Evolutionary conservation across 306 rosid genomes (phyloP), one percentile per base, ranked within the genome.

Genomic region (Quercus alba): DNA sequence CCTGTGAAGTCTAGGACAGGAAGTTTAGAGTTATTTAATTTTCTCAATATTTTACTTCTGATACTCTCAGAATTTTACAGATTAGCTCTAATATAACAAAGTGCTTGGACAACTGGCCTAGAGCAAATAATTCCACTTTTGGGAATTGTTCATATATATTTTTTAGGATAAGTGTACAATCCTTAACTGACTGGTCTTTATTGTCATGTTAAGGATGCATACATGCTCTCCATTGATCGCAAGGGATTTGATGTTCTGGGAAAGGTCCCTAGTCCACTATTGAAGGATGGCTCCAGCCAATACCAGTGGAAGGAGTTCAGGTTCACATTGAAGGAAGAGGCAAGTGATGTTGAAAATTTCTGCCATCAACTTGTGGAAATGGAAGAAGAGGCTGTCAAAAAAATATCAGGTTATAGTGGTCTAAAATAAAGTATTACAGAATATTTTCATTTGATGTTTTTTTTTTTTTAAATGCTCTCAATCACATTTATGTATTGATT

Each of bases 181-280:
- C 17, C 31, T 72, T 25, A 64, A 68, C 75, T 82, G 74, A 82
- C 77, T 17, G 77, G 25, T 77, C 63, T 69, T 5, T 28, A 62
- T 41, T 67, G 56, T 81, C 77, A 77, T 76, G 49, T 81, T 20
- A 77, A 95, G 98, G 99, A 95, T 79, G 97, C 97, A 35, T 90
- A 77, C 56, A 59, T 93, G 68, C 26, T 87, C 49, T 90, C 96
- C 0, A 62, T 93, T 21, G 99, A 95, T 80, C 87, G 87, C 61
- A 93, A 88, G 90, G 98, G 98, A n/a, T 93, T 95, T 6, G 84
- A 88, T 31, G 89, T 93, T 59, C 77, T 93, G 73, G 94, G 91
- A 73, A 95, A 85, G 84, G 88, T 90, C 62, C 61, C 86, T 0
- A 41, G 82, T 81, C 83, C 91, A 5, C 78, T 59, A 58, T 64